Conservation (phyloP, 345 rosid genomes). For the Populus euphratica region DNA sequence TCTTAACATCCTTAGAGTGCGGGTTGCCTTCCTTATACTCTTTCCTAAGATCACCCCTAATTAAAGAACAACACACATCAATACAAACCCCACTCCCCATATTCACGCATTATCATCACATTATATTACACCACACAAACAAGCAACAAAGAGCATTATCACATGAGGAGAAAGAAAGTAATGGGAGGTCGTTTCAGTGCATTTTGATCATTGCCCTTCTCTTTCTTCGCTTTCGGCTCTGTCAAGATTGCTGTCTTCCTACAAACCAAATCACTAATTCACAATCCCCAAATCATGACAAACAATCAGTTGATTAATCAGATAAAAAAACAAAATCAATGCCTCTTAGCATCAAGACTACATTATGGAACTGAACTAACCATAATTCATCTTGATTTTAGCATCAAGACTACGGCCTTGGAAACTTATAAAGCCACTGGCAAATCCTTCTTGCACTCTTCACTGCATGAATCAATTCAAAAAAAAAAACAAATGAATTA, state of each 20-base stretch:
- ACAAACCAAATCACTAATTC: not conserved
- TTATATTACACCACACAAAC: not conserved
- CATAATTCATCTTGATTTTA: slow-evolving; percentile 66
- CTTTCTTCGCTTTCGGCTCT: slow-evolving; percentile 67
- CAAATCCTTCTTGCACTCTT: slow-evolving; percentile 65
- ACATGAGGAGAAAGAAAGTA: slow-evolving; percentile 55
- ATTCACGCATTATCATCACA: not conserved
- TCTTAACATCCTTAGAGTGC: slow-evolving; percentile 45
- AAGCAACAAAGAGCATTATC: not conserved
- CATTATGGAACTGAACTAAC: slow-evolving; percentile 19
- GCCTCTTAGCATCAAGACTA: too few species aligned
- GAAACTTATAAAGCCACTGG: slow-evolving; percentile 78
- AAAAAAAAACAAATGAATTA: not conserved
- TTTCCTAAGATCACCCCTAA: slow-evolving; percentile 76
- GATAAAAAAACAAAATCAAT: too few species aligned
- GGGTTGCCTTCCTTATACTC: slow-evolving; percentile 57
- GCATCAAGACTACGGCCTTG: slow-evolving; percentile 89
- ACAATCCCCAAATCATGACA: not conserved
- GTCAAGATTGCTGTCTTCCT: slow-evolving; percentile 63
- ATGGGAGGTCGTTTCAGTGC: slow-evolving; percentile 68
- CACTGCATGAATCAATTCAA: slow-evolving; percentile 35
- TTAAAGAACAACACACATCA: slow-evolving; percentile 14
- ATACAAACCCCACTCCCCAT: not conserved
- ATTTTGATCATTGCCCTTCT: slow-evolving; percentile 42
- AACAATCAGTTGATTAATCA: not conserved